Conservation (phyloP, 805 yeast species). For the Candida ficus region DNA sequence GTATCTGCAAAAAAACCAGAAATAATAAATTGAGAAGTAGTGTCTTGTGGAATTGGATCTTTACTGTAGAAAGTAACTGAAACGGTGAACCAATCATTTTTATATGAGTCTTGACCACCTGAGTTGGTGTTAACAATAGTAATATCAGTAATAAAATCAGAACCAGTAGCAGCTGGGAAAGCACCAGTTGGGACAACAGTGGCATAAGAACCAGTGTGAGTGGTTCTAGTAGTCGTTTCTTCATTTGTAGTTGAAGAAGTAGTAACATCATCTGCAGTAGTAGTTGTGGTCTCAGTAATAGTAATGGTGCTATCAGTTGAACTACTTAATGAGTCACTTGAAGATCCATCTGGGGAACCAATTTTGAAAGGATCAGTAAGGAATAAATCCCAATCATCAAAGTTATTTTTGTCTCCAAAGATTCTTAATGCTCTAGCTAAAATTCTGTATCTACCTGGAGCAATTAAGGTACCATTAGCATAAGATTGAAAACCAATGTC, state of each 20-base stretch:
- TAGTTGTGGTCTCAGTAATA: not conserved
- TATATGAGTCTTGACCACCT: not conserved
- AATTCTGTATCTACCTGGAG: constrained; percentile 12
- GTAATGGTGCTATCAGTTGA: not conserved
- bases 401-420: constrained; percentile 6
- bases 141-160: constrained; percentile 3
- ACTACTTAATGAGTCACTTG: not conserved
- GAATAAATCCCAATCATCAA: constrained; percentile 9
- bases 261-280: not conserved
- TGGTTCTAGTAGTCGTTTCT: not conserved
- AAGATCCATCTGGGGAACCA: not conserved
- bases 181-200: constrained; percentile 1
- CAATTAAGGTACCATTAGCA: constrained; percentile 9
- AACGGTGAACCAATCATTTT: constrained; percentile 5
- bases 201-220: not conserved
- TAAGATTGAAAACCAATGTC: constrained; percentile 3
- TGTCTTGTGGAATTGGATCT: constrained; percentile 6
- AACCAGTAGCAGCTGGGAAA: constrained; percentile 6
- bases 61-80: constrained; percentile 2
- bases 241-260: not conserved
- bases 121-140: constrained; percentile 2
- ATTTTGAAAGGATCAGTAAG: constrained; percentile 7
- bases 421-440: constrained; percentile 9
- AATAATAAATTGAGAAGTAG: constrained; percentile 5
- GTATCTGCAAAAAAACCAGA: constrained; percentile 2